A percentile compares a stretch with the other conserved stretches of the same genome.
Conservation (phyloP, 768 basidiomycete species). For the Naganishia antarctica region DNA sequence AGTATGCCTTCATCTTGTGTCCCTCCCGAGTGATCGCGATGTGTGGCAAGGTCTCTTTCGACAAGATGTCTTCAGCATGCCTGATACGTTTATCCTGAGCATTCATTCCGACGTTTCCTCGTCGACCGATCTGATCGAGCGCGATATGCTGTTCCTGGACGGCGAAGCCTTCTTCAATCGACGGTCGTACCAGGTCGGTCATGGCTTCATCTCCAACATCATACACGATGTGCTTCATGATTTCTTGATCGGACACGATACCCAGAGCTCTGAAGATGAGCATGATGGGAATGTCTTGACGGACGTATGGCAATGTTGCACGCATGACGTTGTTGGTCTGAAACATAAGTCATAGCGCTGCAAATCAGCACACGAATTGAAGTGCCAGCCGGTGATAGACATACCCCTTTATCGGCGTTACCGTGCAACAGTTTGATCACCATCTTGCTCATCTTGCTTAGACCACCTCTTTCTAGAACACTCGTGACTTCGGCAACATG, state of each 20-base stretch:
- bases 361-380: not conserved
- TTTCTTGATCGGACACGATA: conserved; percentile 94
- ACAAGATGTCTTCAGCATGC: conserved; percentile 84
- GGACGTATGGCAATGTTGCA: conserved; percentile 95
- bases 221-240: conserved; percentile 96
- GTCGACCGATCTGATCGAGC: conserved; percentile 94
- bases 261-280: conserved; percentile 97
- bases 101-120: conserved; percentile 89
- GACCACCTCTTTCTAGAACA: conserved; percentile 91
- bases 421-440: conserved; percentile 95
- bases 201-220: conserved; percentile 93
- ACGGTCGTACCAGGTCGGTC: conserved; percentile 96
- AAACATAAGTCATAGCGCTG: not conserved
- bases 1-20: conserved; percentile 97
- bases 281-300: conserved; percentile 96
- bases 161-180: conserved; percentile 96
- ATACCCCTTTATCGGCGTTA: conserved; percentile 78
- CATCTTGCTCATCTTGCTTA: conserved; percentile 82
- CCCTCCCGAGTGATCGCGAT: conserved; percentile 93
- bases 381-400: conserved; percentile 50
- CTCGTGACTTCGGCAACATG: conserved; percentile 88
- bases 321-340: conserved; percentile 67
- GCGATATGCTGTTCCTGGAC: conserved; percentile 81
- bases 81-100: conserved; percentile 80
- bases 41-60: conserved; percentile 98